Base-by-base conservation (phyloP, 352 stramenopile genomes). In the Globisporangium splendens region DNA sequence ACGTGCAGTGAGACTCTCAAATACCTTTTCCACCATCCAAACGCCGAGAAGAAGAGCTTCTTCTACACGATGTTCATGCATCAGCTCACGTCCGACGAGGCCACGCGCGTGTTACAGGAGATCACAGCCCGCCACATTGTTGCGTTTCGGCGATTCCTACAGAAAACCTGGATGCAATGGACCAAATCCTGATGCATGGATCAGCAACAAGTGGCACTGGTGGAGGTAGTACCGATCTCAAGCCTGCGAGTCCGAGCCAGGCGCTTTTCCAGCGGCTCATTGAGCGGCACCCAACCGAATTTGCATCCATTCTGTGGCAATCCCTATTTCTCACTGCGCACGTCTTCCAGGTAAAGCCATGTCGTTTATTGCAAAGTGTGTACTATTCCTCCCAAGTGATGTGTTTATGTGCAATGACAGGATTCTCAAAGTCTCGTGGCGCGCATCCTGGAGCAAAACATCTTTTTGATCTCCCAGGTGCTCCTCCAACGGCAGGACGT, bases 401-500 rank as follows among this genome's bases (percentile, higher is more conserved):
- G 14, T 44, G 22, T 28, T 14, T 33, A 14, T 46, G 35, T n/a
- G 3, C n/a, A 21, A 49, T 53, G 24, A 28, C 51, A 84, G 78
- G 72, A 75, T 11, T 85, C 76, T 1, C 69, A 83, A 47, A 61
- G 74, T 21, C 56, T 93, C 1, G 71, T 93, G 13, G 77, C 69
- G 21, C 74, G 79, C 3, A 74, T 93, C 13, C 61, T 93, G 15
- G 80, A 93, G 65, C 80, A 91, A 54, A 88, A 93, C 48, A 73
- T 87, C n/a, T 73, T 81, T 47, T 43, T 75, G 12, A 68, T 93
- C 39, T 89, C 83, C 0, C 68, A 89, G 42, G 73, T 79, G 43
- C 70, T 93, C 3, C 60, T 66, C 1, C 77, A 83, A 46, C 68
- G 75, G 48, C 56, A 61, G 0, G 83, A 93, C 44, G 61, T 89